Conservation (phyloP, 805 yeast genomes). For the Yarrowia alimentaria region DNA sequence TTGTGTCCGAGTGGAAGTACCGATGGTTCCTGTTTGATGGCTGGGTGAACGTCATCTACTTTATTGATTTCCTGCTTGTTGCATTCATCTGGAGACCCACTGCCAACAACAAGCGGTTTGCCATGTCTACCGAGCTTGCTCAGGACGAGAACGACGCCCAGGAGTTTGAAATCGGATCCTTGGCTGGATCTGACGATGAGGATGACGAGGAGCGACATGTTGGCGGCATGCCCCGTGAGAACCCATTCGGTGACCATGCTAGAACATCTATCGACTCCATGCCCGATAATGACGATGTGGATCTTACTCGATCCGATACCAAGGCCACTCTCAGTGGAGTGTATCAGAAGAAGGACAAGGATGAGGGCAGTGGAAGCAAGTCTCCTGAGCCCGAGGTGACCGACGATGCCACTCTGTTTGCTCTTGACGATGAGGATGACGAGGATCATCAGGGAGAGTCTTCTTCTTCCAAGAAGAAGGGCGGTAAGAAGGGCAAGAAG, state of each 20-base stretch:
- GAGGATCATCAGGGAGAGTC: conserved; percentile 12
- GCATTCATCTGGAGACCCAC: conserved; percentile 98
- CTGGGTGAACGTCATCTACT: conserved; percentile 91
- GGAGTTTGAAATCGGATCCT: conserved; percentile 61
- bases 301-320: conserved; percentile 19
- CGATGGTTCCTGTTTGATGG: conserved; percentile 86
- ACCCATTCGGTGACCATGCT: conserved; percentile 25
- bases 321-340: conserved; percentile 19
- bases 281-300: conserved; percentile 11
- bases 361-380: too few relatives aligned
- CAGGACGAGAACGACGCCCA: conserved; percentile 73
- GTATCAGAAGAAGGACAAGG: conserved; percentile 24
- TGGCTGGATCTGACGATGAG: conserved; percentile 45
- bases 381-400: conserved; percentile 16
- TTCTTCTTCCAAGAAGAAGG: background rate
- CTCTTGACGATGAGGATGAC: conserved; percentile 24
- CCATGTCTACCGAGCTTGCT: conserved; percentile 82
- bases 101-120: conserved; percentile 88
- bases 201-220: conserved; percentile 36
- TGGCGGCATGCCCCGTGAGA: conserved; percentile 16
- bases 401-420: conserved; percentile 23
- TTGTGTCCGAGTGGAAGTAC: conserved; percentile 89
- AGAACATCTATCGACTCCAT: conserved; percentile 12
- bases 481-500: conserved; percentile 17
- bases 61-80: conserved; percentile 74